Base-by-base conservation (phyloP, 2,329 filamentous ascomycete genomes). In the Aspergillus eucalypticola region DNA sequence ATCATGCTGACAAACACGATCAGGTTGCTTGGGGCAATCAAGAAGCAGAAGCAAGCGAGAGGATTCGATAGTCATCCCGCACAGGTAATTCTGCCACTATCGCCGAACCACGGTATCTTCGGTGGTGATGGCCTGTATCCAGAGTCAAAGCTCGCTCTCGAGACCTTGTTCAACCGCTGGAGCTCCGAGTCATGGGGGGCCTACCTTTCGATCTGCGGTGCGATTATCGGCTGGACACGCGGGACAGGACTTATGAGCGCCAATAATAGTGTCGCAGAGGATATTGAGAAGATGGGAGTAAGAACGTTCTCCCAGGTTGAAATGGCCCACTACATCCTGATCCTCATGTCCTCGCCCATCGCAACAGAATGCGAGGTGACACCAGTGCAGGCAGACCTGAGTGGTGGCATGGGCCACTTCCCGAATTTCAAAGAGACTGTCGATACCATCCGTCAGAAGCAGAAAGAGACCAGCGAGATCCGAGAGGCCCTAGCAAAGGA, bases 201-300 rank as follows among this genome's bases (percentile, higher is more conserved):
- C 5, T 54, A 60, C 25, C 46, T 60, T 5, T 60, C 58, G 17
- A 56, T 60, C n/a, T 60, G 58, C 32, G 58, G 58, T n/a, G 58
- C 54, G 0, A 52, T 27, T 6, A 60, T 60, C 3, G 58, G 58
- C 3, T 60, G 58, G 58, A 60, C 58, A 1, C 44, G 58, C 8
- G 54, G 52, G 2, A 60, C 58, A 3, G 53, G 58, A 8, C 15
- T 60, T 25, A 60, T 60, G 58, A 60, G 44, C 7, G 39, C 21
- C 35, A 60, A 60, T 10, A 54, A 60, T 1, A n/a, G 50, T 4
- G 58, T 60, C 8, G 58, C 58, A 5, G 48, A 60, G 25, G 54
- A 48, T 2, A 54, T 50, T 17, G 58, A 60, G 19, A 19, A 29
- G 42, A n/a, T 54, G 46, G 17, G 23, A 35, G 15, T 25, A 17